These are phyloP conservation scores for Wickerhamomyces pijperi DNA, from an alignment of 805 yeast species.

Conservation along the genomic window DNA sequence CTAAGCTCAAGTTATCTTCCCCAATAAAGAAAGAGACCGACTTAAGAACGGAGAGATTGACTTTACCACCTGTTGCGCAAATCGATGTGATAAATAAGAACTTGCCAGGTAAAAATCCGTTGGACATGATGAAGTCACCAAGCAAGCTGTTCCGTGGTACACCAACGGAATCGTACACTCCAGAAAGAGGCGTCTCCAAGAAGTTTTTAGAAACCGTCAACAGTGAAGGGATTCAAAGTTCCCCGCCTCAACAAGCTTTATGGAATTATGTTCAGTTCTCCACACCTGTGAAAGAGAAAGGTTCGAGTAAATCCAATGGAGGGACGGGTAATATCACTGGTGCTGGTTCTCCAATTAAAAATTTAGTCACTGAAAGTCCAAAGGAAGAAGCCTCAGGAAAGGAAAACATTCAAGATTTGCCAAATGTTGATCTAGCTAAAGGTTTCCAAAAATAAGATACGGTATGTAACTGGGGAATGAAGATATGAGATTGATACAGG, in stretches of 20 bases:
- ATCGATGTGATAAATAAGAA: too few species aligned
- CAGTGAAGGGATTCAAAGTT: conserved; percentile 24
- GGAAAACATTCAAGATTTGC: conserved; percentile 26
- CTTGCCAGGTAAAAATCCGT: conserved; percentile 2
- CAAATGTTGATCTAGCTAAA: conserved; percentile 35
- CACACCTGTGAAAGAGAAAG: conserved; percentile 22
- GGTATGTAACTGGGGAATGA: too few species aligned
- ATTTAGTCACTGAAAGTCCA: conserved; percentile 8
- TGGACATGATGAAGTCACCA: conserved; percentile 20
- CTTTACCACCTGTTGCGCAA: conserved; percentile 6
- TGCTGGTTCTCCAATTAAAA: conserved; percentile 12
- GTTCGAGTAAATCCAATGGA: conserved; percentile 1
- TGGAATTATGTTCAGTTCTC: conserved; percentile 86
- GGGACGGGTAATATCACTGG: conserved; percentile 3
- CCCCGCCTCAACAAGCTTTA: conserved; percentile 65
- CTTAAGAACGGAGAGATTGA: conserved; percentile 7
- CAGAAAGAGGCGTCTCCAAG: conserved; percentile 37
- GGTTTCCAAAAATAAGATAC: conserved; percentile 30
- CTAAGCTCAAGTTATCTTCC: conserved; percentile 2
- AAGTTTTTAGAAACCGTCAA: conserved; percentile 6
- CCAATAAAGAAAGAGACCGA: conserved; percentile 11
- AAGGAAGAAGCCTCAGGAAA: conserved; percentile 5
- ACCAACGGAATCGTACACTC: conserved; percentile 55
- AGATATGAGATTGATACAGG: too few species aligned
- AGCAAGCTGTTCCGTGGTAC: conserved; percentile 33